Base-by-base conservation (phyloP, 768 basidiomycete genomes). In the Pleurotus sapidus region DNA sequence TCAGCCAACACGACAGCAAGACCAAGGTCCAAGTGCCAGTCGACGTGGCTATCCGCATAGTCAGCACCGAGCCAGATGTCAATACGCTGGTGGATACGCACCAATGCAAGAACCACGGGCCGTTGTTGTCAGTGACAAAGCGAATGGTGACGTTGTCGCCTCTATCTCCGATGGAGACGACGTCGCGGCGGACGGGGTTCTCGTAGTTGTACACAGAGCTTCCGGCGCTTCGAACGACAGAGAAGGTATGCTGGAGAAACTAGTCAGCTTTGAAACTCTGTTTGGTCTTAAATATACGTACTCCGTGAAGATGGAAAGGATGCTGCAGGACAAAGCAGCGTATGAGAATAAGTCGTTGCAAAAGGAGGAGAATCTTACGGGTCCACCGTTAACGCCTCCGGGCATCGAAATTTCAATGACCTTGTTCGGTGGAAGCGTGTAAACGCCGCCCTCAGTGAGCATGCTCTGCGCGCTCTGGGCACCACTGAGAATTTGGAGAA, bases 131-230 rank as follows among this genome's bases (percentile, higher is more conserved):
- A 3, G 75, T 76, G 12, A 68, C 64, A 60, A 78, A 78, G 7
- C 78, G 68, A 54, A 80, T 70, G 7, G 71, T 73, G 17, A 71
- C 68, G 37, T 67, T 70, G 34, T 71, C 68, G 24, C 69, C 72
- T 14, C 63, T 56, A 39, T 42, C 15, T 14, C 77, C 74, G 17
- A 70, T 65, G 51, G 58, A 65, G 5, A 86, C 77, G 1, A 82
- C 83, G 65, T 88, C 87, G 49, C 86, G 75, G 57, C 78, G 72
- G 56, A 66, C 63, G 0, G 86, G 86, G 63, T 87, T 75, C 4
- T 60, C 25, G 56, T 70, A 76, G 59, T 78, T 79, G 60, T 75
- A 75, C 0, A 45, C 42, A 3, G 58, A 57, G 25, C 64, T 67
- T 8, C 66, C 69, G 1, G 70, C 70, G 48, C 64, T 74, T 49